Evolutionary conservation across 768 basidiomycete genomes (phyloP).

Genomic region (Agrocybe chaxingu): DNA sequence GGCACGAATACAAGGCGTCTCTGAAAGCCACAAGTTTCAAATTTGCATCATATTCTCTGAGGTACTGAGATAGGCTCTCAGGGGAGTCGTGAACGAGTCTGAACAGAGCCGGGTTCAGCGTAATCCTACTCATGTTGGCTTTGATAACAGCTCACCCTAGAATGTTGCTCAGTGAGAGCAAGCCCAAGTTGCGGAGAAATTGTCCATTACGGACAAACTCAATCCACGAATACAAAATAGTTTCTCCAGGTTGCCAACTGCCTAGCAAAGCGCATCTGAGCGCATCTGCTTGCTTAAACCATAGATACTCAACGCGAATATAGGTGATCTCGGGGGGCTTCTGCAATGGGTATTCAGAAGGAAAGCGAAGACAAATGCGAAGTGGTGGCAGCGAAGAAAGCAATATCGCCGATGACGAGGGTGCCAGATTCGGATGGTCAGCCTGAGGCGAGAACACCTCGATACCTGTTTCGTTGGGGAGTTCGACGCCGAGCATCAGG

Average conservation of each 20-base stretch:
- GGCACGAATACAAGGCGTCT: constrained; percentile 58
- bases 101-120: neutral
- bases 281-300: constrained; percentile 40
- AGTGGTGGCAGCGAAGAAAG: constrained; percentile 56
- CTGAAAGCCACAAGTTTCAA: constrained; percentile 50
- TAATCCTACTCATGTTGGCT: no score
- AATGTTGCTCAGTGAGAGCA: constrained; percentile 17
- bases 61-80: constrained; percentile 38
- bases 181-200: constrained; percentile 45
- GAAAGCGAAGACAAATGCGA: constrained; percentile 48
- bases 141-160: no score
- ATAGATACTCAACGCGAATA: constrained; percentile 51
- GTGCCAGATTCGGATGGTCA: neutral
- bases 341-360: constrained; percentile 47
- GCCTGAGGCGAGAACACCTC: constrained; percentile 2
- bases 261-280: constrained; percentile 39
- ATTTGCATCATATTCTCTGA: constrained; percentile 45
- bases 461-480: constrained; percentile 4
- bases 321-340: constrained; percentile 50
- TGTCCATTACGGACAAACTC: constrained; percentile 67
- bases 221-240: constrained; percentile 62
- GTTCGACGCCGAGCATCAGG: constrained; percentile 1
- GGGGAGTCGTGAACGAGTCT: constrained; percentile 56
- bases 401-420: constrained; percentile 23
- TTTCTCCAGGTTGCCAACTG: constrained; percentile 58